Evolutionary conservation across 768 basidiomycete genomes (phyloP).

Genomic region (Cystoderma amianthinum): DNA sequence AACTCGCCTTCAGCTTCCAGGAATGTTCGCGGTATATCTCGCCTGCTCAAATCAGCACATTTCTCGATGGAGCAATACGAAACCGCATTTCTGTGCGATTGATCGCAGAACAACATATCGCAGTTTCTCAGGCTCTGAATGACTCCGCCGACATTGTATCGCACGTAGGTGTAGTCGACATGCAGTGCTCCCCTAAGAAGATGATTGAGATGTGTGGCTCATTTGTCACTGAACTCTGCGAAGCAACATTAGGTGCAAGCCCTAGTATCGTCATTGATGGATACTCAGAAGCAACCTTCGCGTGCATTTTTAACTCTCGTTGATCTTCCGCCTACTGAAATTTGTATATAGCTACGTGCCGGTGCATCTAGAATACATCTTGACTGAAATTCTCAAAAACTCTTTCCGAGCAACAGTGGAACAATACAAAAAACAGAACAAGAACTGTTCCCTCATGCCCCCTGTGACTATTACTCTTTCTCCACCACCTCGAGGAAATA

Average conservation of each 20-base stretch:
- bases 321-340: constrained; percentile 4
- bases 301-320: constrained; percentile 46
- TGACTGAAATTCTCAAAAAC: constrained; percentile 89
- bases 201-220: constrained; percentile 78
- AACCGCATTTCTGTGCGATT: constrained; percentile 84
- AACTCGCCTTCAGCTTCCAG: constrained; percentile 62
- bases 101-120: constrained; percentile 89
- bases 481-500: constrained; percentile 24
- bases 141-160: constrained; percentile 26
- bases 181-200: constrained; percentile 58
- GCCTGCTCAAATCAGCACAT: constrained; percentile 68
- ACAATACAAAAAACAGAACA: constrained; percentile 43
- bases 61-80: constrained; percentile 79
- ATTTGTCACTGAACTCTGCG: constrained; percentile 81
- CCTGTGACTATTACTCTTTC: constrained; percentile 68
- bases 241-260: constrained; percentile 71
- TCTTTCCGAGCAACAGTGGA: constrained; percentile 88
- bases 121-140: constrained; percentile 64
- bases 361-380: constrained; percentile 85
- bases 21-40: constrained; percentile 84
- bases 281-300: constrained; percentile 60
- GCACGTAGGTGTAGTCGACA: constrained; percentile 70
- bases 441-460: constrained; percentile 30
- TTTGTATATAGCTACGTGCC: constrained; percentile 64
- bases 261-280: constrained; percentile 72